Evolutionary conservation across 441 rosid species (phyloP).

Genomic region (Omphalea diandra): DNA sequence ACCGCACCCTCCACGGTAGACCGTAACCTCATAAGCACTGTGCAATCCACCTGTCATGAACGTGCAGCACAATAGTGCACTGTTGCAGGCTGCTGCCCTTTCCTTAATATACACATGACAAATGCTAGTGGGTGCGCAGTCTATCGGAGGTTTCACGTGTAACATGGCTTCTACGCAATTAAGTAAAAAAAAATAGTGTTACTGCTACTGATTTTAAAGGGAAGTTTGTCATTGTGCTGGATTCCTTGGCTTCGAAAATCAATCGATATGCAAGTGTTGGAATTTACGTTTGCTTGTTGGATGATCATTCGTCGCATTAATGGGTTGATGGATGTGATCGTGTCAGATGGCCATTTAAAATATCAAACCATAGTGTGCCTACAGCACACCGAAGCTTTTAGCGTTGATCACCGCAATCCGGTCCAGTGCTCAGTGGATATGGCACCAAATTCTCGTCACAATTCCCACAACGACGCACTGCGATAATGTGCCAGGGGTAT

Average conservation of each 20-base stretch:
- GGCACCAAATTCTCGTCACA: constrained; percentile 50
- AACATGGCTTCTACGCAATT: constrained; percentile 37
- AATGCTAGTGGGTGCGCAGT: constrained; percentile 40
- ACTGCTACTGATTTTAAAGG: constrained; percentile 47
- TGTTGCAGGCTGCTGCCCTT: constrained; percentile 21
- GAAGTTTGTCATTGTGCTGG: constrained; percentile 36
- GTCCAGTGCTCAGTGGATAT: constrained; percentile 48
- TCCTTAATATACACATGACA: constrained; percentile 42
- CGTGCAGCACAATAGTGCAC: constrained; percentile 38
- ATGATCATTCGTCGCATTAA: constrained; percentile 37
- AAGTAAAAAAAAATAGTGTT: constrained; percentile 46
- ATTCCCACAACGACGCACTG: constrained; percentile 35
- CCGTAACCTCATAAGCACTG: constrained; percentile 33
- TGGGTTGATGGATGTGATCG: constrained; percentile 38
- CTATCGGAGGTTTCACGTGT: constrained; percentile 28
- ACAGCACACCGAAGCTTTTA: constrained; percentile 44
- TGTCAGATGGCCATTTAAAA: constrained; percentile 44
- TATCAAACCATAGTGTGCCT: constrained; percentile 34
- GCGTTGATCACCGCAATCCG: constrained; percentile 46
- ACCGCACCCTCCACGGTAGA: constrained; percentile 35
- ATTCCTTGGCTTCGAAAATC: constrained; percentile 40
- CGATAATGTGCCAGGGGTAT: constrained; percentile 12
- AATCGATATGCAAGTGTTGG: constrained; percentile 38
- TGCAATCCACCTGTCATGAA: constrained; percentile 34
- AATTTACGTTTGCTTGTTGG: constrained; percentile 31